Percentiles rank a stretch among this genome's conserved stretches.
These are phyloP conservation scores for Hanseniaspora uvarum DNA, from an alignment of 1,139 yeast species.

Conservation along the genomic window DNA sequence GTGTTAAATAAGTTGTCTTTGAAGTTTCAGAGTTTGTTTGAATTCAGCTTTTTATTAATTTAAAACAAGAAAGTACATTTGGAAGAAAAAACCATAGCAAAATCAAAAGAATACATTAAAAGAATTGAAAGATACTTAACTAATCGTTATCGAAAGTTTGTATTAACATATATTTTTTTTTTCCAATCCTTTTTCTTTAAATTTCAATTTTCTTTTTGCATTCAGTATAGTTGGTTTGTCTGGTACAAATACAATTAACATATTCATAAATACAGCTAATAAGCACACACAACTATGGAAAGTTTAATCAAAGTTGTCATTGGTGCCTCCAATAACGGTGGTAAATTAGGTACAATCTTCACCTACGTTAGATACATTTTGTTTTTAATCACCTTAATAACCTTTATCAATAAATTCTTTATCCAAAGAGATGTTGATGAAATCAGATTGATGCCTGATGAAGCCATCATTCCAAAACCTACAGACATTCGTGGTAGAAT, in stretches of 20 bases:
- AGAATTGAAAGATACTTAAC: background rate
- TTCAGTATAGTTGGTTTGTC: background rate
- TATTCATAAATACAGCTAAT: background rate
- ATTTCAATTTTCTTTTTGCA: background rate
- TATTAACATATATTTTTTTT: background rate
- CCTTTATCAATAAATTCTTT: conserved; percentile 16
- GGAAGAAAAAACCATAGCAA: background rate
- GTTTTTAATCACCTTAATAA: conserved; percentile 6
- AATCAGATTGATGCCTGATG: conserved; percentile 18
- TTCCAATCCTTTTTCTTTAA: background rate
- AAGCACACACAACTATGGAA: conserved; percentile 7
- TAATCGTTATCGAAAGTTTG: background rate
- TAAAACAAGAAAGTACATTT: background rate
- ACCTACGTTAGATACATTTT: conserved; percentile 16
- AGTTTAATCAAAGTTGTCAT: conserved; percentile 5
- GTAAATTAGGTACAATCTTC: conserved; percentile 15
- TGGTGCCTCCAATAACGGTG: conserved; percentile 15
- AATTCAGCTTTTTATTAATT: too few relatives aligned
- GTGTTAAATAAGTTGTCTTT: too few relatives aligned
- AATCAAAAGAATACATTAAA: background rate
- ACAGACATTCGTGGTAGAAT: conserved; percentile 9
- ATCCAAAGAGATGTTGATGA: conserved; percentile 16
- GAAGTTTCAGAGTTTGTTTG: too few relatives aligned
- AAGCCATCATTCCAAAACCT: conserved; percentile 14
- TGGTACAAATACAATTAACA: background rate